phyloP scores from a whole-genome alignment of 2,329 filamentous ascomycete genomes.

The Ophiocordyceps robertsii region DNA sequence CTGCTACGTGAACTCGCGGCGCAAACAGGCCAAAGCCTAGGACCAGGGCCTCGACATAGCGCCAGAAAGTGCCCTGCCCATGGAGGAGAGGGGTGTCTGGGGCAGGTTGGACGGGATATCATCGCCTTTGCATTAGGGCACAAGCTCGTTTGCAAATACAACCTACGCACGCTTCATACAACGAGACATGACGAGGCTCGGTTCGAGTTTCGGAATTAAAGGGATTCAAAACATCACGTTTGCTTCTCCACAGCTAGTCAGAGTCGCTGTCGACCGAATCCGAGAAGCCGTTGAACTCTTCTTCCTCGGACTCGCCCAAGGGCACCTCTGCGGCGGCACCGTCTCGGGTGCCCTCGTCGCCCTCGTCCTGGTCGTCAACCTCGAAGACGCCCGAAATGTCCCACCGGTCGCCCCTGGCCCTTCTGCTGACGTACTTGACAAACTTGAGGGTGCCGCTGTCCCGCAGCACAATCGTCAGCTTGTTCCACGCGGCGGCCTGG shows the following conservation, averaged over 20 bases:
- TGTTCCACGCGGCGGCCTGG: constrained; percentile 67
- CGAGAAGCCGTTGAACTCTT: constrained; percentile 47
- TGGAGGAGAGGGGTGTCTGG: no score
- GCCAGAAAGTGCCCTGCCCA: no score
- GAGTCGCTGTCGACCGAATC: constrained; percentile 24
- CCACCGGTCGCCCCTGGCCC: constrained; percentile 81
- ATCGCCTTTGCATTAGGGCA: no score
- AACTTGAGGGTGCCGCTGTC: constrained; percentile 82
- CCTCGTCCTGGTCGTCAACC: constrained; percentile 44
- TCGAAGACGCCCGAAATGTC: constrained; percentile 73
- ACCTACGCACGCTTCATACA: no score
- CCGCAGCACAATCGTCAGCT: constrained; percentile 75
- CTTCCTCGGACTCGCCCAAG: constrained; percentile 32
- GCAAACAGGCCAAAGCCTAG: no score
- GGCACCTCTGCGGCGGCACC: constrained; percentile 19
- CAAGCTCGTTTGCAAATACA: no score
- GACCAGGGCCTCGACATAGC: no score
- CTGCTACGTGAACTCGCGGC: no score
- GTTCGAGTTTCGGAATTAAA: no score
- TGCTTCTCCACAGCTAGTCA: constrained; percentile 9
- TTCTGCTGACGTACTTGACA: constrained; percentile 84
- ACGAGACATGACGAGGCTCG: no score
- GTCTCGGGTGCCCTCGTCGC: constrained; percentile 23
- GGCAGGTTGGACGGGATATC: no score
- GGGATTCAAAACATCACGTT: neutral